A percentile compares a stretch with the other conserved stretches of the same genome.
Evolutionary conservation across 2,329 filamentous ascomycete genomes (phyloP).

Genomic region (Penicillium freii): DNA sequence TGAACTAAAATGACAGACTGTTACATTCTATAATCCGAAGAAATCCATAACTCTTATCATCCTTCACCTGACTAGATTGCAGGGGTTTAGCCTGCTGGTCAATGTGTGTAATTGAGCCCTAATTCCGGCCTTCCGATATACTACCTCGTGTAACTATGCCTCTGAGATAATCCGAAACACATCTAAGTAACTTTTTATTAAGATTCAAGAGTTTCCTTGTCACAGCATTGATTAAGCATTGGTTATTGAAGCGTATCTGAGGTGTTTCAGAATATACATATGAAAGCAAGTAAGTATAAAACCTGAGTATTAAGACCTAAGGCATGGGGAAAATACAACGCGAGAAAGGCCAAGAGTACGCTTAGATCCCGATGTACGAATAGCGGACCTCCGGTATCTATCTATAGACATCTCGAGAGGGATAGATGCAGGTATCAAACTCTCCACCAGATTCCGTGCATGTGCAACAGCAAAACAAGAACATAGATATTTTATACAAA

Average conservation of each 20-base stretch:
- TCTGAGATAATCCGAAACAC: not conserved
- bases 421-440: conserved; percentile 2
- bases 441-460: conserved; percentile 2
- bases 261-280: not conserved
- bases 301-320: not conserved
- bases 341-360: not conserved
- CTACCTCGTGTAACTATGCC: conserved; percentile 4
- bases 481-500: conserved; percentile 3
- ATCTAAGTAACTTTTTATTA: not conserved
- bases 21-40: conserved; percentile 3
- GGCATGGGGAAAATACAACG: not conserved
- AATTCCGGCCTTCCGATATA: conserved; percentile 8
- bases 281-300: not conserved
- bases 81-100: not conserved
- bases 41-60: not conserved
- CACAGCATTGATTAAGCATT: not conserved
- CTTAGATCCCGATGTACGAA: conserved; percentile 6
- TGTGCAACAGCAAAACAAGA: conserved; percentile 1
- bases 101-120: not conserved
- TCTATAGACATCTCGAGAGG: conserved; percentile 7
- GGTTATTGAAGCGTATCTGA: not conserved
- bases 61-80: not conserved
- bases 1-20: not conserved
- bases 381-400: conserved; percentile 11
- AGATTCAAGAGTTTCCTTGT: not conserved